These are phyloP conservation scores for Ailanthus altissimus DNA, from an alignment of 345 rosid genomes.

Conservation along the genomic window DNA sequence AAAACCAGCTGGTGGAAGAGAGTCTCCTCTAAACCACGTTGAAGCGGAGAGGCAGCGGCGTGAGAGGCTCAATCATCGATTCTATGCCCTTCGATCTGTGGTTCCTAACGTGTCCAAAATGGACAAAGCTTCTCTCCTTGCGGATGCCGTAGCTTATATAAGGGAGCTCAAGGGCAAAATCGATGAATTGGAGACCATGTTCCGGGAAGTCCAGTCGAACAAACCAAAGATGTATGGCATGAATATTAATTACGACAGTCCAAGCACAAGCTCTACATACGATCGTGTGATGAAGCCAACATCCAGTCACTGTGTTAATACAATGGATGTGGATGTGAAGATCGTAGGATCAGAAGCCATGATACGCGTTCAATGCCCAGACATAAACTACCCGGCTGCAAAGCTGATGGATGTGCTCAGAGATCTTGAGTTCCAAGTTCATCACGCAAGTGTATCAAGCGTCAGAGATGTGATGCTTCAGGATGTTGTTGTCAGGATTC, in stretches of 20 bases:
- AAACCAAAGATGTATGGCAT: constrained; percentile 11
- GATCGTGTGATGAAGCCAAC: constrained; percentile 11
- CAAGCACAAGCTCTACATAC: constrained; percentile 1
- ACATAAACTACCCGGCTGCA: constrained; percentile 48
- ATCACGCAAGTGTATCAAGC: constrained; percentile 49
- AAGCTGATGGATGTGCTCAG: constrained; percentile 48
- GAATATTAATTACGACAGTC: constrained; percentile 1
- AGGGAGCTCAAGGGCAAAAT: constrained; percentile 57
- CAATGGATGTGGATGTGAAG: constrained; percentile 52
- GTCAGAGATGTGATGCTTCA: constrained; percentile 47
- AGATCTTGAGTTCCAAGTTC: constrained; percentile 45
- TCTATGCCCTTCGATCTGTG: constrained; percentile 74
- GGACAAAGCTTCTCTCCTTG: constrained; percentile 85
- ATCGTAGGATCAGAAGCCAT: constrained; percentile 52
- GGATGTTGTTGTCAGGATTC: constrained; percentile 46
- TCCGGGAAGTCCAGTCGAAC: constrained; percentile 2
- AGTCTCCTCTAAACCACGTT: constrained; percentile 55
- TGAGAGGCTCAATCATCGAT: constrained; percentile 75
- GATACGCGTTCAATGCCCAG: constrained; percentile 44
- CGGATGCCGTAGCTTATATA: constrained; percentile 71
- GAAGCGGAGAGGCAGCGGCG: constrained; percentile 88
- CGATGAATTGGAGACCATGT: constrained; percentile 48
- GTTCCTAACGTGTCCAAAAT: constrained; percentile 89
- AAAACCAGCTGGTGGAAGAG: constrained; percentile 39
- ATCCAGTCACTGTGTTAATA: not conserved